Conservation (phyloP, 495 filamentous ascomycete species). For the Lindgomyces ingoldianus region DNA sequence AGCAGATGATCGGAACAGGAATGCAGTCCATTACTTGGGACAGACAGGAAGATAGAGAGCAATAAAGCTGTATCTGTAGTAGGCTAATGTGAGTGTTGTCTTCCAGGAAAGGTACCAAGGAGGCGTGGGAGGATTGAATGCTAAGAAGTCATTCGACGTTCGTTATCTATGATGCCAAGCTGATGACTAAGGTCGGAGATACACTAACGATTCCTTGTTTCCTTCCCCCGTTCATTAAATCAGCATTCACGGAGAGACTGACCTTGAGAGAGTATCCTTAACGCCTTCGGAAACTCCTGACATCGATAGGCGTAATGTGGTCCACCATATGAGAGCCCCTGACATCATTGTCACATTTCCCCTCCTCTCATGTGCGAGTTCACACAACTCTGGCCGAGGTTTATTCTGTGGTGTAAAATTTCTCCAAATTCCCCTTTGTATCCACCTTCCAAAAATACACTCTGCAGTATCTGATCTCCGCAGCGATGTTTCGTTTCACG, state of each 20-base stretch:
- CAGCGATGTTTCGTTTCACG: no score
- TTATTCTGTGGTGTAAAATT: no score
- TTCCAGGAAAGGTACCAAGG: not conserved
- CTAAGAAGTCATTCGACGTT: not conserved
- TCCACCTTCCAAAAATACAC: no score
- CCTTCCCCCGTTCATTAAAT: not conserved
- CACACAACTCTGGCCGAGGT: no score
- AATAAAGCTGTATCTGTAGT: not conserved
- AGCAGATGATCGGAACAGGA: constrained; percentile 32
- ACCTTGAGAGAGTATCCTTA: not conserved
- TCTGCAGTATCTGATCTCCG: no score
- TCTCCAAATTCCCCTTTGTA: not conserved
- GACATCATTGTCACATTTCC: no score
- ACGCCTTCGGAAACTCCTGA: no score
- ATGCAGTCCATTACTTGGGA: constrained; percentile 33
- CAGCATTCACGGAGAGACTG: not conserved
- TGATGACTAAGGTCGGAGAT: not conserved
- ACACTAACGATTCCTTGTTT: not conserved
- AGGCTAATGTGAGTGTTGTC: not conserved
- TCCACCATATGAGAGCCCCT: no score
- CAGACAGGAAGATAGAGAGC: not conserved
- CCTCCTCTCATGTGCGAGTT: no score
- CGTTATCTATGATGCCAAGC: constrained; percentile 2
- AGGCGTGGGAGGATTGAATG: not conserved
- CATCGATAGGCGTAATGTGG: no score